Conservation (phyloP, 1,284 basidiomycete genomes). For the Boletellus dicymbophilus region DNA sequence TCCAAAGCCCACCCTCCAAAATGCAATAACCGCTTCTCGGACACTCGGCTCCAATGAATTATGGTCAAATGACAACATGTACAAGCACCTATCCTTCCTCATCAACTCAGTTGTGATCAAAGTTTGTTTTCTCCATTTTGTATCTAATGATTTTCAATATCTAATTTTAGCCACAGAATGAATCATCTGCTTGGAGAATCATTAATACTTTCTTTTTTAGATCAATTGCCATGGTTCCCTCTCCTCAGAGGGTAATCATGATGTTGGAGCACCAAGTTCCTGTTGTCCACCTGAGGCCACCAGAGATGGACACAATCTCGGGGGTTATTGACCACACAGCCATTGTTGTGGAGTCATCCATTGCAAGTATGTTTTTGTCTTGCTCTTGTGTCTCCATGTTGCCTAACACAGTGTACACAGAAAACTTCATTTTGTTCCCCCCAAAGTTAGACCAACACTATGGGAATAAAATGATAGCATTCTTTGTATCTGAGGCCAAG, state of each 20-base stretch:
- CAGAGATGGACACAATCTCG: background rate
- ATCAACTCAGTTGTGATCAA: background rate
- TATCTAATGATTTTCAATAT: background rate
- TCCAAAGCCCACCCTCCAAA: background rate
- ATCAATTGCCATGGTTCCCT: background rate
- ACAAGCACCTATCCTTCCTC: slow-evolving; percentile 1
- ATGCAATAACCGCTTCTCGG: background rate
- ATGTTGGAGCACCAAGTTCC: background rate
- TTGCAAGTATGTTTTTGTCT: background rate
- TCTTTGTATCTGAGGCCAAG: background rate
- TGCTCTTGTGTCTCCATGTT: background rate
- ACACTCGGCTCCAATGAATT: background rate
- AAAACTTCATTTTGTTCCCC: background rate
- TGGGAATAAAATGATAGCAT: background rate
- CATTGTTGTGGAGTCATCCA: background rate
- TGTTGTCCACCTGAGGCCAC: background rate
- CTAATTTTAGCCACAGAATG: background rate
- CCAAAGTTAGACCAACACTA: background rate
- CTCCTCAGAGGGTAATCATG: background rate
- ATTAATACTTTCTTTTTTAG: background rate
- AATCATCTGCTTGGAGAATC: background rate
- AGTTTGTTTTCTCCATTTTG: background rate
- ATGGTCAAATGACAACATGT: background rate
- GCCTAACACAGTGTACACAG: background rate
- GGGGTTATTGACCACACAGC: background rate